Evolutionary conservation across 139 green algal genomes (phyloP), one percentile per base, ranked within the genome.

Genomic region (Raphidocelis subcapitata): DNA sequence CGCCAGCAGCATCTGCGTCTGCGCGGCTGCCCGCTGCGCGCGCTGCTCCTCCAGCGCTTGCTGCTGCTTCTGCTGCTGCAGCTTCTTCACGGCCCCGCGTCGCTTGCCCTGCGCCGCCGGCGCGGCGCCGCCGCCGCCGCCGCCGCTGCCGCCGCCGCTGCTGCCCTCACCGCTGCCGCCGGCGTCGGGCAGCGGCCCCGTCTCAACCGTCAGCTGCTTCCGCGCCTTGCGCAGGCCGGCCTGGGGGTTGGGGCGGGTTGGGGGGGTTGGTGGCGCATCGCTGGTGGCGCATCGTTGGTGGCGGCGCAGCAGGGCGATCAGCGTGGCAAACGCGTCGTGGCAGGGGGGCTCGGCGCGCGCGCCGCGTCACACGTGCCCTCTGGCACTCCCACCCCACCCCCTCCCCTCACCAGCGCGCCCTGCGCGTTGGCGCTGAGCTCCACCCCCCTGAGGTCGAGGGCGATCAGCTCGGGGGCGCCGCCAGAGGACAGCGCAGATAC

Each of bases 371-470:
- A 36, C 35, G 26, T 8, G 18, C 1, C 33, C 16, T 8, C 65
- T 47, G n/a, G 3, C 47, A 12, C 12, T 8, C 28, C 49, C 46
- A 3, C 5, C n/a, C 18, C 26, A 21, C 14, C 5, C 51, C 26
- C 46, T 29, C 14, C 8, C 21, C 65, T 80, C 62, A 86, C 82
- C 76, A 87, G 72, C 4, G 71, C 52, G 8, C 54, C 28, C 5
- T 72, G 3, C 4, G 75, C 82, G 5, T 57, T 61, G 14, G 47
- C 49, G 20, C 65, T 65, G 15, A 86, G 52, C 8, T 56, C 66
- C 61, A 85, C 87, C 47, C 80, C 83, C 21, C 72, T 32, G 73
- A 88, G 47, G 68, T 87, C 75, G 3, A 88, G 75, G 24, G 72
- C 75, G 32, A 88, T 87, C 3, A 88, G 72, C 46, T 88, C 83